A percentile compares a stretch with the other conserved stretches of the same genome.
Evolutionary conservation across 106 monocot genomes (phyloP).

Genomic region (Platanthera zijinensis): DNA sequence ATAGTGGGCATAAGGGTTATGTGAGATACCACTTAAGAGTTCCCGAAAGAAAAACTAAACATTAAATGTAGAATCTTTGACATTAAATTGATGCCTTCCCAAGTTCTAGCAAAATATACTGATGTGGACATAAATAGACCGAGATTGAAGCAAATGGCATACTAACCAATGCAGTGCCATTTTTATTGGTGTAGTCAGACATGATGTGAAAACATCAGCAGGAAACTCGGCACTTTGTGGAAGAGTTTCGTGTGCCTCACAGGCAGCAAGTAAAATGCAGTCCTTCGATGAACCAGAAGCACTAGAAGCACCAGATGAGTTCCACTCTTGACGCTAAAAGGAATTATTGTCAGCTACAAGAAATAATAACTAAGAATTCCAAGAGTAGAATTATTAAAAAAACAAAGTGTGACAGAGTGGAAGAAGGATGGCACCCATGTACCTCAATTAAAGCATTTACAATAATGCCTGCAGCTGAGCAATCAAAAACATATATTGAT

Average conservation of each 20-base stretch:
- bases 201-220: slow-evolving; percentile 95
- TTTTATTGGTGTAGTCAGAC: slow-evolving; percentile 84
- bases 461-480: slow-evolving; percentile 92
- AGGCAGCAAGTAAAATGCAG: slow-evolving; percentile 93
- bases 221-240: slow-evolving; percentile 95
- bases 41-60: neutral
- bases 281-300: slow-evolving; percentile 40
- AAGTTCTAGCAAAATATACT: neutral
- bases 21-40: too few relatives aligned
- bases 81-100: neutral
- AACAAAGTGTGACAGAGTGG: slow-evolving; percentile 1
- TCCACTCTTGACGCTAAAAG: slow-evolving; percentile 41
- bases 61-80: neutral
- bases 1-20: too few relatives aligned
- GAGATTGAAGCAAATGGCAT: neutral
- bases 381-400: neutral
- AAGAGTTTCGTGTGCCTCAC: slow-evolving; percentile 86
- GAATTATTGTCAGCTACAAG: slow-evolving; percentile 7
- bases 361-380: neutral
- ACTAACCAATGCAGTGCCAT: slow-evolving; percentile 10
- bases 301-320: slow-evolving; percentile 39
- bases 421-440: neutral
- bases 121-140: neutral
- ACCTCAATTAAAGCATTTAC: slow-evolving; percentile 85
- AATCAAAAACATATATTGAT: slow-evolving; percentile 97